Base-by-base conservation (phyloP, 1,284 basidiomycete species). In the Puccinia novopanici region DNA sequence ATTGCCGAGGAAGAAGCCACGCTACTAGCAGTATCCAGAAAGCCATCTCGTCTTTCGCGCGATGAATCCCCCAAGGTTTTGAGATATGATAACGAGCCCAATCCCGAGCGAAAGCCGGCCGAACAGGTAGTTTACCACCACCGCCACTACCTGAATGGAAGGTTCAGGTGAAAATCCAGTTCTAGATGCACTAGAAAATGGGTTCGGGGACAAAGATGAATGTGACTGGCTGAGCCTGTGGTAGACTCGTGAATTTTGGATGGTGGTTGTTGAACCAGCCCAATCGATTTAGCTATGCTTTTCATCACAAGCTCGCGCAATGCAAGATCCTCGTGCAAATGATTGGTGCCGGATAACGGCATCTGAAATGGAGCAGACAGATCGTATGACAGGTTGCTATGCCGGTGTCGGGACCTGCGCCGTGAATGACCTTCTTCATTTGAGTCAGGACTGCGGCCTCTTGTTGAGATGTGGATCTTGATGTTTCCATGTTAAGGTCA, bases 221-320 rank as follows among this genome's bases (percentile, higher is more conserved):
- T 19, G 22, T 67, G 61, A 76, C 59, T 76, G 42, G 27, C 55
- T 54, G 74, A 76, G 48, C 45, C 61, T 24, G 15, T 37, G 61
- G 30, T 48, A 37, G 52, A 67, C 13, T 48, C 75, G 13, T 24
- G 75, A 42, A 10, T 54, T 55, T 77, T 77, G 45, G 75, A 55
- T 19, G 91, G 87, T 10, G 91, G 89, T 9, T 93, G 91, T 83
- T 97, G 95, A n/a, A 93, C 88, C 15, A 99, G 89, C 3, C 96
- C 96, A 80, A 99, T 98, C 5, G 94, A 97, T 85, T 95, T 96
- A 0, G 95, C 95, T 81, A 99, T 97, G 86, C 94, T 97, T 5
- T 92, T 92, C 92, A 99, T 95, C 48, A 99, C 94, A 82, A 93
- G 94, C 82, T 94, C 93, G 61, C 93, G 91, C 52, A 99, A 89